Evolutionary conservation across 768 basidiomycete genomes (phyloP).

Genomic region (Lentinus brumalis): DNA sequence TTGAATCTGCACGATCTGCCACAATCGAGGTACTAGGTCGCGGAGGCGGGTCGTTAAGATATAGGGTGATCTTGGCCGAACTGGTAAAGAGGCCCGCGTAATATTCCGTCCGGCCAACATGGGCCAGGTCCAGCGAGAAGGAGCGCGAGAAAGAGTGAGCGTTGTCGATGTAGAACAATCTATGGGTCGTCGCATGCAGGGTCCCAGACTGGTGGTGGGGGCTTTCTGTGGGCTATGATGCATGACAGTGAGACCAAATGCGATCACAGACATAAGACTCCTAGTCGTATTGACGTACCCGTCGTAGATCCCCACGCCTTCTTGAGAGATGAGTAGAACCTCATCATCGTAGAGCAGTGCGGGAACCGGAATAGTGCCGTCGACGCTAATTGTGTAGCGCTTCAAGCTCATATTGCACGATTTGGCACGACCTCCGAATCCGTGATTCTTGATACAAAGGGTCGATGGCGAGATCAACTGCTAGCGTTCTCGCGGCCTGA

Average conservation of each 20-base stretch:
- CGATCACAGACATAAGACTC: too few relatives aligned
- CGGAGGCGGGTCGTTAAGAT: constrained; percentile 42
- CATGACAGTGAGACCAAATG: too few relatives aligned
- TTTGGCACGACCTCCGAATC: background rate
- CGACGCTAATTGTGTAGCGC: constrained; percentile 56
- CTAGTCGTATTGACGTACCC: constrained; percentile 56
- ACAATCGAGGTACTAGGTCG: constrained; percentile 4
- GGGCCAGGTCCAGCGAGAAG: constrained; percentile 65
- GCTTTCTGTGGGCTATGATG: constrained; percentile 74
- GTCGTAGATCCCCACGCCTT: constrained; percentile 87
- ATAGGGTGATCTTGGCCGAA: constrained; percentile 84
- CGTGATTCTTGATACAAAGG: too few relatives aligned
- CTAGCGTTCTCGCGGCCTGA: too few relatives aligned
- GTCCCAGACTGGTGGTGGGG: constrained; percentile 74
- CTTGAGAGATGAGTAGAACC: constrained; percentile 69
- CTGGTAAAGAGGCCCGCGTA: constrained; percentile 91
- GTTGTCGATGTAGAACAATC: constrained; percentile 78
- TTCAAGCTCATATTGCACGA: constrained; percentile 26
- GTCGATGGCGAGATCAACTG: too few relatives aligned
- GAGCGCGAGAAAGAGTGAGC: constrained; percentile 54
- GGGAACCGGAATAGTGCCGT: constrained; percentile 77
- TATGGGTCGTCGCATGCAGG: constrained; percentile 75
- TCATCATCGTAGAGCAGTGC: constrained; percentile 85
- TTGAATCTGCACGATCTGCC: background rate
- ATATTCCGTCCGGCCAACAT: constrained; percentile 76